phyloP scores from a whole-genome alignment of 352 stramenopile species.

The Pythium periplocum region DNA sequence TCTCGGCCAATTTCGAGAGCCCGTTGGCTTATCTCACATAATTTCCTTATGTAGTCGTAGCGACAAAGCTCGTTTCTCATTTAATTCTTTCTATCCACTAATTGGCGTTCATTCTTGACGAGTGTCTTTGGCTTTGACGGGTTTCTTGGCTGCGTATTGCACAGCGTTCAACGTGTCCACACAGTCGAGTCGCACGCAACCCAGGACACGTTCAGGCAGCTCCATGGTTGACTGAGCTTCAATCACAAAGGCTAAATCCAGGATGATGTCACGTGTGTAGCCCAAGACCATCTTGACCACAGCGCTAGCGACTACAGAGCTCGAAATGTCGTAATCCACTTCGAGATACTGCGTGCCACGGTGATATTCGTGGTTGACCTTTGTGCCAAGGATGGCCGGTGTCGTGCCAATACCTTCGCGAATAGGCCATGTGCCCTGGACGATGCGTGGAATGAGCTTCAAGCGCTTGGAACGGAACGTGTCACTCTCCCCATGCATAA shows the following conservation, averaged over 20 bases:
- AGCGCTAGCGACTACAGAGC: constrained; percentile 60
- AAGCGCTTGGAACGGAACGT: constrained; percentile 76
- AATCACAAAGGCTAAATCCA: constrained; percentile 82
- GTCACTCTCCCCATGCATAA: constrained; percentile 44
- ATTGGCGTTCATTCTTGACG: too few species aligned
- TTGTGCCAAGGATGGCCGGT: constrained; percentile 87
- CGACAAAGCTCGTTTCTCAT: too few species aligned
- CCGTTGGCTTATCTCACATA: constrained; percentile 66
- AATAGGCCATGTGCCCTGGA: constrained; percentile 88
- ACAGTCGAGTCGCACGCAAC: constrained; percentile 59
- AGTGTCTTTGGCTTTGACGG: too few species aligned
- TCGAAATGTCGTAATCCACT: constrained; percentile 76
- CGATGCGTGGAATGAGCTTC: constrained; percentile 88
- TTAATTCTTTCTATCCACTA: too few species aligned
- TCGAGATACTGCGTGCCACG: constrained; percentile 65
- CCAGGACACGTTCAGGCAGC: constrained; percentile 70
- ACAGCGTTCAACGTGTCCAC: constrained; percentile 50
- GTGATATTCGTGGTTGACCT: constrained; percentile 81
- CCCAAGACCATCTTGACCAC: constrained; percentile 72
- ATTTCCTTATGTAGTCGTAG: background rate
- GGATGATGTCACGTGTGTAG: constrained; percentile 61
- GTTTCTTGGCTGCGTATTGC: too few species aligned
- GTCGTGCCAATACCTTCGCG: constrained; percentile 84
- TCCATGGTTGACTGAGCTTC: constrained; percentile 65
- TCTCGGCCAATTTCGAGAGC: constrained; percentile 54